Evolutionary conservation across 2,329 filamentous ascomycete species (phyloP).

Genomic region (Fusarium cyanostomum): DNA sequence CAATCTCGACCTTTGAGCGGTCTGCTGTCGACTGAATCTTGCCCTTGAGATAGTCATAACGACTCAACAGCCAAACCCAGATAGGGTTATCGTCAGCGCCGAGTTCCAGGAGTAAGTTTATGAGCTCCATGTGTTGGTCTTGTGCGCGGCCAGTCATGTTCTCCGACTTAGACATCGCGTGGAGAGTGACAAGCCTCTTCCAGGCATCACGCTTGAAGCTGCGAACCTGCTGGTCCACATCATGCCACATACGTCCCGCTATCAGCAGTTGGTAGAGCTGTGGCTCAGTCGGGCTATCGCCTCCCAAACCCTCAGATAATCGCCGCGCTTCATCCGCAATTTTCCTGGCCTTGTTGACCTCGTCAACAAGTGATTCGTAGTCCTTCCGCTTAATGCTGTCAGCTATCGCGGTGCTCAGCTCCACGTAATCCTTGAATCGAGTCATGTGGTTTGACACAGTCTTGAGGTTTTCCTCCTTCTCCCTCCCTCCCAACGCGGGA

Average conservation of each 20-base stretch:
- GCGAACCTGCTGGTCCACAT: conserved; percentile 88
- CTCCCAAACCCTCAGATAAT: conserved; percentile 67
- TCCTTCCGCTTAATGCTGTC: conserved; percentile 92
- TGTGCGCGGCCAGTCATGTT: conserved; percentile 65
- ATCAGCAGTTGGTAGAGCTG: conserved; percentile 88
- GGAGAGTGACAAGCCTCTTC: conserved; percentile 78
- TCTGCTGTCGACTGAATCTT: conserved; percentile 85
- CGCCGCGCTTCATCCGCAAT: conserved; percentile 81
- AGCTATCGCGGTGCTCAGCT: conserved; percentile 78
- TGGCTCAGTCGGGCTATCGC: conserved; percentile 72
- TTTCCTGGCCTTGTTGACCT: conserved; percentile 83
- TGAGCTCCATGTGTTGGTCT: conserved; percentile 90
- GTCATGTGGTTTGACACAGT: conserved; percentile 79
- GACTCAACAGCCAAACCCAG: conserved; percentile 92
- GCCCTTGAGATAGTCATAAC: conserved; percentile 87
- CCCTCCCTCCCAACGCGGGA: conserved; percentile 87
- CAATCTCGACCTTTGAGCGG: conserved; percentile 89
- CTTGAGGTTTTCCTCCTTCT: conserved; percentile 89
- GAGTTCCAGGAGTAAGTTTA: conserved; percentile 87
- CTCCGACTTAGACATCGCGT: conserved; percentile 64
- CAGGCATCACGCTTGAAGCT: conserved; percentile 89
- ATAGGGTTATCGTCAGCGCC: conserved; percentile 97
- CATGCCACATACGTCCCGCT: conserved; percentile 93
- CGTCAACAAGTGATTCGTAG: conserved; percentile 86
- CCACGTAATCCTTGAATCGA: conserved; percentile 82